Evolutionary conservation across 2,329 filamentous ascomycete genomes (phyloP).

Genomic region (Botrytis byssoidea): DNA sequence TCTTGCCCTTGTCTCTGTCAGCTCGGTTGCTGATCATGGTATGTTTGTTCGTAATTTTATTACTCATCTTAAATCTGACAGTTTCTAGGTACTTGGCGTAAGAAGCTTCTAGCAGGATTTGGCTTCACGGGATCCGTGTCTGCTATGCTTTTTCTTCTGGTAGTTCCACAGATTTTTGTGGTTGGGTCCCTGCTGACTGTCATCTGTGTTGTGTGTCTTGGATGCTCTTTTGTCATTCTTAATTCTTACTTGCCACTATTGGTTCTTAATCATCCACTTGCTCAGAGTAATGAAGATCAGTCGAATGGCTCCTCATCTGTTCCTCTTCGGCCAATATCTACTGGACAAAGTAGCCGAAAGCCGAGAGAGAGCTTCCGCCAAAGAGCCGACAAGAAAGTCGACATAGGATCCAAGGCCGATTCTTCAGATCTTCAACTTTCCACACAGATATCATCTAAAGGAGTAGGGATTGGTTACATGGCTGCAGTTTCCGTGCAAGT

Average conservation of each 20-base stretch:
- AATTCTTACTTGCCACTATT: slow-evolving; percentile 93
- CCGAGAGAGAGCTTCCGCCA: neutral
- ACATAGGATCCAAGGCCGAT: slow-evolving; percentile 44
- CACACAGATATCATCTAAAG: slow-evolving; percentile 84
- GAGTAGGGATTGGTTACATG: slow-evolving; percentile 89
- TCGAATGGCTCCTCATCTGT: slow-evolving; percentile 22
- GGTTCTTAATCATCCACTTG: slow-evolving; percentile 73
- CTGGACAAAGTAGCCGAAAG: slow-evolving; percentile 12
- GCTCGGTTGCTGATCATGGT: slow-evolving; percentile 90
- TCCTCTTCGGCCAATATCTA: slow-evolving; percentile 25
- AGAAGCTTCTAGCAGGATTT: slow-evolving; percentile 79
- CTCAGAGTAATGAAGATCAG: slow-evolving; percentile 14
- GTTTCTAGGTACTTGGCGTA: slow-evolving; percentile 63
- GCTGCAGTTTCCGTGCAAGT: slow-evolving; percentile 83
- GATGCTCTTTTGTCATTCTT: slow-evolving; percentile 88
- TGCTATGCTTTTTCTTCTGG: slow-evolving; percentile 83
- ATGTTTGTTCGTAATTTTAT: neutral
- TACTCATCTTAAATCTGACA: slow-evolving; percentile 5
- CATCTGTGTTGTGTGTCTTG: slow-evolving; percentile 87
- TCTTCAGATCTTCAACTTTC: slow-evolving; percentile 72
- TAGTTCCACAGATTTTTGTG: slow-evolving; percentile 72
- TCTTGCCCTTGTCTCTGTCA: slow-evolving; percentile 90
- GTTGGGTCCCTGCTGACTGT: slow-evolving; percentile 80
- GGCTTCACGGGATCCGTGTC: slow-evolving; percentile 77
- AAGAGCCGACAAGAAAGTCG: neutral